Percentiles rank a stretch among this genome's conserved stretches.
These are phyloP conservation scores for Phlebiopsis flavidoalba DNA, from an alignment of 768 basidiomycete species.

Conservation along the genomic window DNA sequence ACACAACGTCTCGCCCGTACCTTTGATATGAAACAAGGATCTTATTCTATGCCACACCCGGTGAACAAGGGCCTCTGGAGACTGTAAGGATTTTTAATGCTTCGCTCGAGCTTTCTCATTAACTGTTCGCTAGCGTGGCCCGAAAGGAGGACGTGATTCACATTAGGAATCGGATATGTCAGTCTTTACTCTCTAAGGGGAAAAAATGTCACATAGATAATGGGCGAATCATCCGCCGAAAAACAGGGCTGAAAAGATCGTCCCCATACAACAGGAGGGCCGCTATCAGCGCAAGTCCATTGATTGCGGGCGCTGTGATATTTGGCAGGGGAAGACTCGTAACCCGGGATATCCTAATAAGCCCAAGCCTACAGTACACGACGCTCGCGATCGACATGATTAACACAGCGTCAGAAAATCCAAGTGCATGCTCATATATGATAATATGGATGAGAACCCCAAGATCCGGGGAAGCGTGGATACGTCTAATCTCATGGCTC, in stretches of 20 bases:
- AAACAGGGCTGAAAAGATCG: constrained; percentile 12
- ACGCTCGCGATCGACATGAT: no score
- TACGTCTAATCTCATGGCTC: no score
- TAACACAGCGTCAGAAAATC: no score
- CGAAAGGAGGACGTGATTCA: constrained; percentile 7
- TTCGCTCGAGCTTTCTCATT: background rate
- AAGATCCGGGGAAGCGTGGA: no score
- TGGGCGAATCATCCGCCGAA: no score
- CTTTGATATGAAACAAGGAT: constrained; percentile 7
- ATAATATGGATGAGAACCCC: no score
- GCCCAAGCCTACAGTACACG: no score
- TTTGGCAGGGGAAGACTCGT: constrained; percentile 33
- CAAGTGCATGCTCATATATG: no score
- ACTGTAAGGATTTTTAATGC: background rate
- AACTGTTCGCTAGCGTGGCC: background rate
- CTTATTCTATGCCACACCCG: constrained; percentile 5
- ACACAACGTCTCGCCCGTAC: no score
- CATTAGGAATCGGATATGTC: background rate
- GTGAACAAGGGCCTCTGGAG: constrained; percentile 5
- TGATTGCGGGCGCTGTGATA: constrained; percentile 27
- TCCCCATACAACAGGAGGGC: constrained; percentile 23
- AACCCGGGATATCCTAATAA: constrained; percentile 34
- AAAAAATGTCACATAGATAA: no score
- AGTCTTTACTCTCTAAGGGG: no score
- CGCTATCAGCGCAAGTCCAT: constrained; percentile 27